Conservation (phyloP, 2,329 filamentous ascomycete genomes). For the Microsporum ferrugineum region DNA sequence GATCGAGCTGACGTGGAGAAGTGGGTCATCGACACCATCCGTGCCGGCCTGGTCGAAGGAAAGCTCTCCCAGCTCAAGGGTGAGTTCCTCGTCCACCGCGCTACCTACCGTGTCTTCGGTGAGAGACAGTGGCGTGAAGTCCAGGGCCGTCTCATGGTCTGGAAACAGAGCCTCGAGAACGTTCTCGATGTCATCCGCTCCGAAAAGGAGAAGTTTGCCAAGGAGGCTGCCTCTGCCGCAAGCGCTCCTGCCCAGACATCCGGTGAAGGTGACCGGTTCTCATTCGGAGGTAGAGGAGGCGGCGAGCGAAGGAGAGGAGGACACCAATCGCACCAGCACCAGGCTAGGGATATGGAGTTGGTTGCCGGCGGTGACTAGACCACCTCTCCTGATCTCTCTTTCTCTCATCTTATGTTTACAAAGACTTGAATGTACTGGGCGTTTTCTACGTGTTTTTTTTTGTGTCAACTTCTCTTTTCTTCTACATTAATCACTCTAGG, state of each 20-base stretch:
- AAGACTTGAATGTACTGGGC: constrained; percentile 6
- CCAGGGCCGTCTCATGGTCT: constrained; percentile 78
- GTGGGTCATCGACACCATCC: constrained; percentile 98
- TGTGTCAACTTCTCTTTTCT: neutral
- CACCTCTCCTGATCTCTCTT: neutral
- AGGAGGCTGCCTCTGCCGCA: constrained; percentile 56
- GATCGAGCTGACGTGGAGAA: constrained; percentile 78
- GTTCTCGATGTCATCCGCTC: constrained; percentile 67
- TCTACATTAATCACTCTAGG: neutral
- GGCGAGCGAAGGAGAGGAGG: constrained; percentile 26
- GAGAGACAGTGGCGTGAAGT: constrained; percentile 98
- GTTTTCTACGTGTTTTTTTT: constrained; percentile 5
- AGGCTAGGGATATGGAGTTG: constrained; percentile 28
- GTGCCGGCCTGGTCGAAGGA: constrained; percentile 87
- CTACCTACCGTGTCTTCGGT: constrained; percentile 91
- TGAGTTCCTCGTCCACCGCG: constrained; percentile 90
- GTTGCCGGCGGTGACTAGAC: constrained; percentile 23
- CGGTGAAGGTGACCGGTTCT: constrained; percentile 21
- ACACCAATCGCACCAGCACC: constrained; percentile 18
- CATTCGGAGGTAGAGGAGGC: constrained; percentile 19
- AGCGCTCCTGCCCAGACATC: constrained; percentile 30
- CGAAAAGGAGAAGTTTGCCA: constrained; percentile 68
- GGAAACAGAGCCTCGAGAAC: constrained; percentile 68
- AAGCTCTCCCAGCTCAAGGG: constrained; percentile 87
- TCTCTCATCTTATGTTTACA: neutral